Evolutionary conservation across 1,284 basidiomycete genomes (phyloP).

Genomic region (Pyrrhoderma noxium): DNA sequence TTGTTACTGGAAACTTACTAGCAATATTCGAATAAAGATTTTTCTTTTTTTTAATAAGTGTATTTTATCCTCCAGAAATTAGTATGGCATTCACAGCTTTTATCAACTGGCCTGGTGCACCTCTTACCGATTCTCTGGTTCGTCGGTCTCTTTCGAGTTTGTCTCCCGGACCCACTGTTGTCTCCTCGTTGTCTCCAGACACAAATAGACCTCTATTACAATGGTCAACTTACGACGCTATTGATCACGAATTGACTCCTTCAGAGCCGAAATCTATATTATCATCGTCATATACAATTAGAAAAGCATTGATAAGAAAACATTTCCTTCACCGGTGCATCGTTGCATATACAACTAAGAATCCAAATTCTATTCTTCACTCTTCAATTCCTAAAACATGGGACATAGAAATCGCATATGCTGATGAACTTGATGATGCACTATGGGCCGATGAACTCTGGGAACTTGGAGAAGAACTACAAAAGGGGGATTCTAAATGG

Average conservation of each 20-base stretch:
- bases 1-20: too few relatives aligned
- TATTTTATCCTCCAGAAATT: too few relatives aligned
- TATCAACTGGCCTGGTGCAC: slow-evolving; percentile 73
- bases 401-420: slow-evolving; percentile 84
- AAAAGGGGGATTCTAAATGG: slow-evolving; percentile 50
- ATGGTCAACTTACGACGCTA: slow-evolving; percentile 78
- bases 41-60: too few relatives aligned
- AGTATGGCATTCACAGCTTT: slow-evolving; percentile 34
- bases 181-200: slow-evolving; percentile 17
- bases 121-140: slow-evolving; percentile 68
- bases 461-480: slow-evolving; percentile 68
- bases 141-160: slow-evolving; percentile 47
- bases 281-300: slow-evolving; percentile 83
- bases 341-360: slow-evolving; percentile 69
- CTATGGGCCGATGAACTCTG: slow-evolving; percentile 90
- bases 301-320: slow-evolving; percentile 92
- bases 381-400: slow-evolving; percentile 72
- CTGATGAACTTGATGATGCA: slow-evolving; percentile 93
- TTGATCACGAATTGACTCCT: slow-evolving; percentile 70
- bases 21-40: too few relatives aligned
- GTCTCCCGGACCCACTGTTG: slow-evolving; percentile 25
- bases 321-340: slow-evolving; percentile 84
- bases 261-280: slow-evolving; percentile 43
- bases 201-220: slow-evolving; percentile 35
- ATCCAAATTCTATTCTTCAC: slow-evolving; percentile 47